Percentiles rank a stretch among this genome's conserved stretches.
phyloP scores from a whole-genome alignment of 805 yeast genomes.

The Allodekkera sacchari region DNA sequence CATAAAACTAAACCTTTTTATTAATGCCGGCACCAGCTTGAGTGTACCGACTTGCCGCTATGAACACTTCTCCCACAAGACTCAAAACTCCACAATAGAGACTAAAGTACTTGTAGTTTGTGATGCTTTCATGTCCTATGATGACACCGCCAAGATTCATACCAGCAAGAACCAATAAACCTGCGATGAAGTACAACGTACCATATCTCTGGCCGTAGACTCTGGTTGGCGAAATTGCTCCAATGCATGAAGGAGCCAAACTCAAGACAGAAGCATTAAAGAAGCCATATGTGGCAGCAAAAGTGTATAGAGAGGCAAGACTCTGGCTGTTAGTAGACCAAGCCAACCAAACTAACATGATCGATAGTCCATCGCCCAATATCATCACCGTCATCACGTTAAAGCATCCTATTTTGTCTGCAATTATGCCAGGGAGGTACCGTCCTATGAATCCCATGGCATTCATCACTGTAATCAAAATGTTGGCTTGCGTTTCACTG shows the following conservation, averaged over 20 bases:
- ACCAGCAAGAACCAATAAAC: constrained; percentile 24
- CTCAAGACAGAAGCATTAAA: constrained; percentile 50
- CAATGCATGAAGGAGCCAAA: constrained; percentile 52
- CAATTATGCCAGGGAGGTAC: constrained; percentile 30
- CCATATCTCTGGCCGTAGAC: constrained; percentile 65
- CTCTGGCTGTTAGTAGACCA: constrained; percentile 17
- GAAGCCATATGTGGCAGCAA: constrained; percentile 46
- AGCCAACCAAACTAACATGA: constrained; percentile 35
- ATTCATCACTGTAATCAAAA: constrained; percentile 32
- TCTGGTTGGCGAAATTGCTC: constrained; percentile 45
- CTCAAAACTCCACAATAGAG: constrained; percentile 34
- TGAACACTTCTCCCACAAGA: no score
- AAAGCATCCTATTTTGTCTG: constrained; percentile 34
- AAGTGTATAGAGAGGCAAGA: constrained; percentile 34
- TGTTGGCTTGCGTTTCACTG: constrained; percentile 27
- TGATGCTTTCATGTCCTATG: constrained; percentile 21
- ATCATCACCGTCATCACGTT: constrained; percentile 33
- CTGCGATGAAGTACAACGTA: constrained; percentile 39
- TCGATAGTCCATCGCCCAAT: constrained; percentile 26
- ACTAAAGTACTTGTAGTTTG: constrained; percentile 34
- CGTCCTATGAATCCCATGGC: constrained; percentile 31
- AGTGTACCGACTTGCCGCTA: no score
- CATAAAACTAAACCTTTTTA: no score
- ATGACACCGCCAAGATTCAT: constrained; percentile 38
- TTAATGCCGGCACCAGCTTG: no score